These are phyloP conservation scores for Rugiboletus extremiorientalis DNA, from an alignment of 1,284 basidiomycete species.

Conservation along the genomic window DNA sequence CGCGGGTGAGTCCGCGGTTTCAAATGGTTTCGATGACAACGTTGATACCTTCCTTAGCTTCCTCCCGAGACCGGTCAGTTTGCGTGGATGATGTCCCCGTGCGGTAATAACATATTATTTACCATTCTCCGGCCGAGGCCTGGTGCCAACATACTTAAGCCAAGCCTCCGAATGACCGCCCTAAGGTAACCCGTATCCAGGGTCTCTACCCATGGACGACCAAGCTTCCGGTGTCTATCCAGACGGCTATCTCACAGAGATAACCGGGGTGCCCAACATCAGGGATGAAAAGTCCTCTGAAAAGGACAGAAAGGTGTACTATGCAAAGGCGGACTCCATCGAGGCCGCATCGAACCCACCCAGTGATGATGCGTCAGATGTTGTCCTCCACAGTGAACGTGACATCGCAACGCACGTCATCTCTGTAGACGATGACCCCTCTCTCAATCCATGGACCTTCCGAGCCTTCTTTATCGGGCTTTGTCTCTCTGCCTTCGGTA, in stretches of 20 bases:
- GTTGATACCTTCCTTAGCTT: too few relatives aligned
- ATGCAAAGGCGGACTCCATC: constrained; percentile 31
- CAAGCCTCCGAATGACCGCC: neutral
- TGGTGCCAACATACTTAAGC: constrained; percentile 4
- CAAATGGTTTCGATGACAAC: too few relatives aligned
- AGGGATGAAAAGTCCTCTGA: constrained; percentile 34
- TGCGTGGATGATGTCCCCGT: too few relatives aligned
- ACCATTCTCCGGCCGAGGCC: too few relatives aligned
- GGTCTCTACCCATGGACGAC: constrained; percentile 4
- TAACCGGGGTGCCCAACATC: constrained; percentile 18
- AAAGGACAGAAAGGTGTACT: constrained; percentile 10
- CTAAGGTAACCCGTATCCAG: neutral
- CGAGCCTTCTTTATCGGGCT: constrained; percentile 59
- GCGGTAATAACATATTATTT: too few relatives aligned
- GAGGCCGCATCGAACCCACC: constrained; percentile 30
- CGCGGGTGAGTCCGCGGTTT: too few relatives aligned
- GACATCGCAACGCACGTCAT: constrained; percentile 55
- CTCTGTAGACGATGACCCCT: constrained; percentile 53
- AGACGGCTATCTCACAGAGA: neutral
- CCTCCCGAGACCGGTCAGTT: too few relatives aligned
- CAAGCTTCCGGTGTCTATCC: neutral
- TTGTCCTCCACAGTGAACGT: constrained; percentile 43
- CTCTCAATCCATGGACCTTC: constrained; percentile 57
- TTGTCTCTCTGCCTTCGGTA: constrained; percentile 60
- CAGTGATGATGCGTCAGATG: constrained; percentile 18